phyloP scores from a whole-genome alignment of 208 protist species.

The Leishmania major region DNA sequence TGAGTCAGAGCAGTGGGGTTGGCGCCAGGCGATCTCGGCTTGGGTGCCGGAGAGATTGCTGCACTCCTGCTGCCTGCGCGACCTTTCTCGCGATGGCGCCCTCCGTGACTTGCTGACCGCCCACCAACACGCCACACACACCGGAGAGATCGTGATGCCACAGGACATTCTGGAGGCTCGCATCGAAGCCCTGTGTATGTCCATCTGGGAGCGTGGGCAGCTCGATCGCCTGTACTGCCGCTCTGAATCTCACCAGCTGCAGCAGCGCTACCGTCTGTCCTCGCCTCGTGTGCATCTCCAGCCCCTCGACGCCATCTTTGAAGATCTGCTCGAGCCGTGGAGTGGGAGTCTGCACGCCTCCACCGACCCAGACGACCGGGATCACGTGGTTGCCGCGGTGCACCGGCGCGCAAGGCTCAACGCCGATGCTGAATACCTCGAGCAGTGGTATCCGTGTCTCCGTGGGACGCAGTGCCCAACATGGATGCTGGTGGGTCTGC shows the following conservation, averaged over 20 bases:
- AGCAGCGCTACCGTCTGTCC: constrained; percentile 45
- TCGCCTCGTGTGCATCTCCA: constrained; percentile 43
- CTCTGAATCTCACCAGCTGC: constrained; percentile 57
- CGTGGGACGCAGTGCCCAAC: constrained; percentile 7
- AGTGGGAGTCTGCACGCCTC: constrained; percentile 26
- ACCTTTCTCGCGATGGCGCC: constrained; percentile 24
- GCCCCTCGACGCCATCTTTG: constrained; percentile 39
- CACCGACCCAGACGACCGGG: constrained; percentile 17
- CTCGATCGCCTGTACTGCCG: constrained; percentile 38
- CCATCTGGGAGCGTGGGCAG: constrained; percentile 52
- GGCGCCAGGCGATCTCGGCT: constrained; percentile 30
- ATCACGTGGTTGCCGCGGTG: constrained; percentile 34
- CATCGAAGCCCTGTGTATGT: constrained; percentile 34
- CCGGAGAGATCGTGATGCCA: constrained; percentile 13
- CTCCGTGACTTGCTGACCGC: constrained; percentile 38
- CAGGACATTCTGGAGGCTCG: constrained; percentile 29
- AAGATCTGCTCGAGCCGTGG: constrained; percentile 57
- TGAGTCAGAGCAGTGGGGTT: constrained; percentile 48
- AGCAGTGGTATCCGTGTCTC: constrained; percentile 29
- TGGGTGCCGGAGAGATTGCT: constrained; percentile 22
- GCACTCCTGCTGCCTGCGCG: constrained; percentile 25
- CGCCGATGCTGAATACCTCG: constrained; percentile 33
- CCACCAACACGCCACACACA: constrained; percentile 24
- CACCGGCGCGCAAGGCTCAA: constrained; percentile 29
- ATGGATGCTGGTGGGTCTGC: constrained; percentile 14